Evolutionary conservation across 2,329 filamentous ascomycete genomes (phyloP).

Genomic region (Eurotiales sp.): DNA sequence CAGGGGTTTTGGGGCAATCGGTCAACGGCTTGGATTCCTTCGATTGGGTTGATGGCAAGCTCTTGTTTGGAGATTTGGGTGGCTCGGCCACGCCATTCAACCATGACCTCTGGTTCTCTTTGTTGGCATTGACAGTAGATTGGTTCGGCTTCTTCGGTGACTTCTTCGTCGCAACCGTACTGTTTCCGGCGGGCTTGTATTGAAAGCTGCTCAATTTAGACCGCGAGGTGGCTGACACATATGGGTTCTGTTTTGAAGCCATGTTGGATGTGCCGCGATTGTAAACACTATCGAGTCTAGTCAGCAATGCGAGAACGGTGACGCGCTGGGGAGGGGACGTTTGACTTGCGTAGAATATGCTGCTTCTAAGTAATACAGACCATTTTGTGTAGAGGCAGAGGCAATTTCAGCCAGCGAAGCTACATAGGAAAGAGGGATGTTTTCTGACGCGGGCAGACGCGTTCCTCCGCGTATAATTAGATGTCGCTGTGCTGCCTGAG

Average conservation of each 20-base stretch:
- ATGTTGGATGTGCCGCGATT: constrained; percentile 20
- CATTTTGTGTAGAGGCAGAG: constrained; percentile 4
- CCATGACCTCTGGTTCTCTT: constrained; percentile 43
- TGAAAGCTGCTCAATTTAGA: constrained; percentile 55
- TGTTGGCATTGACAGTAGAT: constrained; percentile 34
- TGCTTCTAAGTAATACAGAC: not conserved
- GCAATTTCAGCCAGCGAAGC: too few species aligned
- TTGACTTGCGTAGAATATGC: not conserved
- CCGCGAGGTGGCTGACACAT: constrained; percentile 51
- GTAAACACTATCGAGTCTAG: not conserved
- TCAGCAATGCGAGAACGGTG: constrained; percentile 2
- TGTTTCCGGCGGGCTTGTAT: constrained; percentile 40
- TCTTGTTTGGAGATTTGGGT: constrained; percentile 20
- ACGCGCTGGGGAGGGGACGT: not conserved
- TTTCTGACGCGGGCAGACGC: constrained; percentile 13
- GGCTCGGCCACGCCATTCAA: constrained; percentile 30
- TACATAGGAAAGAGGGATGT: not conserved
- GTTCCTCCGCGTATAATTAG: constrained; percentile 10
- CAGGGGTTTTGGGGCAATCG: constrained; percentile 55
- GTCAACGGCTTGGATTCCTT: constrained; percentile 27
- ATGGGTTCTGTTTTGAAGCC: constrained; percentile 23
- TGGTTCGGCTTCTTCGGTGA: constrained; percentile 22
- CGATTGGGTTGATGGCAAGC: constrained; percentile 18
- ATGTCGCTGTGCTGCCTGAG: constrained; percentile 11
- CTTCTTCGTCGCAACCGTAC: constrained; percentile 11